Evolutionary conservation across 192 early-diverging fungal species (phyloP).

Genomic region (Gryganskiella cystojenkinii): DNA sequence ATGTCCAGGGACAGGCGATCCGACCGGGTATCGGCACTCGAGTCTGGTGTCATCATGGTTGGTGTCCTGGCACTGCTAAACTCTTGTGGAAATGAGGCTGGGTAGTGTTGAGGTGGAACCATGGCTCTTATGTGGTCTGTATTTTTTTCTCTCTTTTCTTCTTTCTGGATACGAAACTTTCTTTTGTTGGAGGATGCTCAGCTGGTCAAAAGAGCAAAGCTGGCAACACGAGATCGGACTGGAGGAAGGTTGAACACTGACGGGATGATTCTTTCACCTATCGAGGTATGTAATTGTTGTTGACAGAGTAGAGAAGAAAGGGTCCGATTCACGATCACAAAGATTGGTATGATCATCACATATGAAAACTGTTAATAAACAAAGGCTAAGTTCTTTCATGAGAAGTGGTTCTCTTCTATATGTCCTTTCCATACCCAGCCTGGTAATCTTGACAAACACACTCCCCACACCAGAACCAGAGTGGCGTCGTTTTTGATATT

Average conservation of each 20-base stretch:
- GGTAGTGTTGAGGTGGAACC: slow-evolving; percentile 47
- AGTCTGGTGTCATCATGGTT: slow-evolving; percentile 29
- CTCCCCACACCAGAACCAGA: background rate
- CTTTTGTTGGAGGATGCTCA: no score
- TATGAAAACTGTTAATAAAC: no score
- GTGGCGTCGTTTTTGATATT: background rate
- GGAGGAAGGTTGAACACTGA: background rate
- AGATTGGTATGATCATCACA: no score
- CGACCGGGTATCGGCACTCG: background rate
- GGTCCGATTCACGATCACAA: no score
- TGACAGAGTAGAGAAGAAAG: no score
- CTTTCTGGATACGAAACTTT: background rate
- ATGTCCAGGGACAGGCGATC: background rate
- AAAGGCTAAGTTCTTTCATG: no score
- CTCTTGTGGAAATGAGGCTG: slow-evolving; percentile 37
- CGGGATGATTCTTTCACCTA: no score
- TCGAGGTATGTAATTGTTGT: no score
- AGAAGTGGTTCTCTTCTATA: no score
- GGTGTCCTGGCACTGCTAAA: slow-evolving; percentile 22
- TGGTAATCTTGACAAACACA: no score
- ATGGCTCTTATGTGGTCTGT: slow-evolving; percentile 13
- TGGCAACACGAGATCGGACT: background rate
- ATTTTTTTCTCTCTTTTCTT: background rate
- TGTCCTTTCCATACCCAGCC: no score
- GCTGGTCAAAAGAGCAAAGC: background rate